A percentile compares a stretch with the other conserved stretches of the same genome.
phyloP scores from a whole-genome alignment of 2,329 filamentous ascomycete genomes.

The Diaporthe australafricana region DNA sequence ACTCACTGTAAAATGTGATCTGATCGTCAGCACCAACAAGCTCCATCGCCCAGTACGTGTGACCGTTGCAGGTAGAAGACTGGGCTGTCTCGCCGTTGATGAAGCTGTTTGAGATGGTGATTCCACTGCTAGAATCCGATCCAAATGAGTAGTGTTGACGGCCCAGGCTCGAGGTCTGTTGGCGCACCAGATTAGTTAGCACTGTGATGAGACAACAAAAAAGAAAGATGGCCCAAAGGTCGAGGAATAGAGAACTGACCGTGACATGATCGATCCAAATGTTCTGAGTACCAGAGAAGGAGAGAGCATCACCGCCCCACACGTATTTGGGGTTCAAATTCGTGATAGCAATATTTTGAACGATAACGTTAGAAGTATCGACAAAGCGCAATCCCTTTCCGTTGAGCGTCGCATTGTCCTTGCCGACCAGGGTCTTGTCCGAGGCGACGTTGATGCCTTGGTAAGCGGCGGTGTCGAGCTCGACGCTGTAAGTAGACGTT shows the following conservation, averaged over 20 bases:
- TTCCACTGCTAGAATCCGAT: conserved; percentile 61
- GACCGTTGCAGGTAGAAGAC: conserved; percentile 69
- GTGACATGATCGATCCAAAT: conserved; percentile 65
- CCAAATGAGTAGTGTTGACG: conserved; percentile 72
- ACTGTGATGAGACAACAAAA: background rate
- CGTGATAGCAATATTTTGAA: conserved; percentile 68
- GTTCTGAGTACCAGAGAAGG: conserved; percentile 45
- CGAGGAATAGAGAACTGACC: background rate
- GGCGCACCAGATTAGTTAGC: background rate
- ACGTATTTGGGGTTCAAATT: conserved; percentile 48
- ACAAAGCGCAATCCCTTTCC: conserved; percentile 66
- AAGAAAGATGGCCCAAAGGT: background rate
- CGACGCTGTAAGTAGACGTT: conserved; percentile 54
- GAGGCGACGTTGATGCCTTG: conserved; percentile 63
- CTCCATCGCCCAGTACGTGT: conserved; percentile 72
- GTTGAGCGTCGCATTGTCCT: conserved; percentile 65
- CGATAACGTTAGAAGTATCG: conserved; percentile 66
- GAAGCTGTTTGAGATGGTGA: conserved; percentile 70
- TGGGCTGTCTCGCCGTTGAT: conserved; percentile 66
- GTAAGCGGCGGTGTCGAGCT: conserved; percentile 62
- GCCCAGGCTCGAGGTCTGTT: conserved; percentile 64
- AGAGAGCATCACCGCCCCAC: conserved; percentile 32
- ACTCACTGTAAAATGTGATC: conserved; percentile 63
- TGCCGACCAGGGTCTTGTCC: conserved; percentile 68
- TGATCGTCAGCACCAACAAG: conserved; percentile 65